Conservation (phyloP, 139 green algal species). For the Nannochloris sp. region DNA sequence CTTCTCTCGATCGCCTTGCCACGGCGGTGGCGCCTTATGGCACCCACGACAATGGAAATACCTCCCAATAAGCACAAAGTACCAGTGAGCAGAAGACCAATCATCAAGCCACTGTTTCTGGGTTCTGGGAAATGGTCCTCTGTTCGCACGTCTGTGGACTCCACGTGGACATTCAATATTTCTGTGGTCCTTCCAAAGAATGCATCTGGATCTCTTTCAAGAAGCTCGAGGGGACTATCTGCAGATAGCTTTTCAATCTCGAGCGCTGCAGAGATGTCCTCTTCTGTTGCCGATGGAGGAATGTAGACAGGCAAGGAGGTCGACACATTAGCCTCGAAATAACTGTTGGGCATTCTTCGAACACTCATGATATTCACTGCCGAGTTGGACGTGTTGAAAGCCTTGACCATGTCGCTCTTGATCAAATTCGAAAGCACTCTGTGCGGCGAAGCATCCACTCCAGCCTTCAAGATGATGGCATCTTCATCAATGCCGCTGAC, state of each 20-base stretch:
- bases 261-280: conserved; percentile 34
- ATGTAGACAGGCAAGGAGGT: conserved; percentile 41
- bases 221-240: conserved; percentile 38
- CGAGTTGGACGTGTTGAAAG: conserved; percentile 39
- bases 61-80: neutral
- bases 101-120: neutral
- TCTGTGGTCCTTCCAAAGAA: conserved; percentile 52
- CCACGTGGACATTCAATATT: conserved; percentile 19
- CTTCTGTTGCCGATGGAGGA: conserved; percentile 20
- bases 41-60: too few species aligned
- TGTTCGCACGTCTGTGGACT: neutral
- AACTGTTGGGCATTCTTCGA: conserved; percentile 14
- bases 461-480: conserved; percentile 28
- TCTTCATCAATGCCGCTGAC: conserved; percentile 33
- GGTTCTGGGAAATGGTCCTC: conserved; percentile 2
- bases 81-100: neutral
- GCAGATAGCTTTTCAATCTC: conserved; percentile 39
- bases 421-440: conserved; percentile 31
- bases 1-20: too few species aligned
- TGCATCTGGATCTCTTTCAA: conserved; percentile 37
- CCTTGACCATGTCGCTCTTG: conserved; percentile 29
- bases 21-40: too few species aligned
- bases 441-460: conserved; percentile 27
- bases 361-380: conserved; percentile 23
- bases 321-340: conserved; percentile 40